A percentile compares a stretch with the other conserved stretches of the same genome.
phyloP scores from a whole-genome alignment of 2,329 filamentous ascomycete genomes.

The Hymenoscyphus fraxineus region DNA sequence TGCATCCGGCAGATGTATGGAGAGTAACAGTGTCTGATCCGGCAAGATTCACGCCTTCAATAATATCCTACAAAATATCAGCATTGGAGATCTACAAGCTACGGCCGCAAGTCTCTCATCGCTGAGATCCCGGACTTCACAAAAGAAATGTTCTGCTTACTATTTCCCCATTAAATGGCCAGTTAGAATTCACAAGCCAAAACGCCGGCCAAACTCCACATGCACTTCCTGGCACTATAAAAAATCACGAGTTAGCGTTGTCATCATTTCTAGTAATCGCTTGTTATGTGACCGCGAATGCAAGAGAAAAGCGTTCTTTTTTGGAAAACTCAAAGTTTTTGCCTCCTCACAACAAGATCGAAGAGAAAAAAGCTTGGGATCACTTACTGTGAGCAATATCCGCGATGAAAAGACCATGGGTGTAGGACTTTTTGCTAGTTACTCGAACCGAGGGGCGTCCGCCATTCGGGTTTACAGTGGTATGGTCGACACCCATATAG shows the following conservation, averaged over 20 bases:
- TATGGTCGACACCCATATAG: slow-evolving; percentile 67
- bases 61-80: slow-evolving; percentile 41
- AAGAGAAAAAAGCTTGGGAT: no score
- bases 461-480: slow-evolving; percentile 48
- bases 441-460: slow-evolving; percentile 62
- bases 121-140: no score
- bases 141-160: neutral
- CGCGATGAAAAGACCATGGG: slow-evolving; percentile 64
- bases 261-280: no score
- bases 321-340: no score
- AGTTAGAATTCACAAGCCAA: slow-evolving; percentile 52
- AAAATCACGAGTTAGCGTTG: no score
- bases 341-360: no score
- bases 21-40: slow-evolving; percentile 58
- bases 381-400: slow-evolving; percentile 59
- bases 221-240: slow-evolving; percentile 56
- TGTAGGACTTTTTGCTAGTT: slow-evolving; percentile 60
- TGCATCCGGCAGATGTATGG: slow-evolving; percentile 51
- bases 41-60: slow-evolving; percentile 65
- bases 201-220: slow-evolving; percentile 70
- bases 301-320: no score
- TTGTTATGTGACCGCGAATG: no score
- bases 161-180: slow-evolving; percentile 62
- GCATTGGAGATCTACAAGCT: neutral
- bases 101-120: no score